Evolutionary conservation across 371 early-diverging fungal genomes (phyloP), one percentile per base, ranked within the genome.

Genomic region (Homolaphlyctis polyrhiza): DNA sequence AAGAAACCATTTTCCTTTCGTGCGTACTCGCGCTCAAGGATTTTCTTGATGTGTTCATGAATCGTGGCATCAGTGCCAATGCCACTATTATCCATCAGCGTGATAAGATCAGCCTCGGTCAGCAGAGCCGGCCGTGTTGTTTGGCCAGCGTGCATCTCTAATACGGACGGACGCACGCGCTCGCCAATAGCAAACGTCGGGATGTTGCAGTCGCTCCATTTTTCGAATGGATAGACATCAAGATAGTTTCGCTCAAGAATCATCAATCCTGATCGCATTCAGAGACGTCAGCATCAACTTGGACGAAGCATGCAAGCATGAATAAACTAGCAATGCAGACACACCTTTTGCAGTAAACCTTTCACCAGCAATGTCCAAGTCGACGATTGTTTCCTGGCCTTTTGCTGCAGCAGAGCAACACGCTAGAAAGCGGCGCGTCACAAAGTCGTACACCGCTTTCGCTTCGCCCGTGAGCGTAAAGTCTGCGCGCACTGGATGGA

Each of bases 1-100:
- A 98, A 89, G 35, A 80, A 81, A 35, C 78, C 82, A 1, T 72
- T 74, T 23, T 84, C 79, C 61, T 95, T 91, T 57, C 79, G 82
- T 0, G 87, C 91, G 74, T 99, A 99, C 45, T 91, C 85, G 47
- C 99, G 86, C 6, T 89, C 91, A 4, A 89, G 84, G 29, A 99
- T 91, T 64, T 90, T 98, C 65, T 96, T 92, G 67, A 99, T 99
- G 64, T 99, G 99, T 47, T 99, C 98, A 34, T 94, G 95, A 52
- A 99, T 99, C 0, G 99, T 99, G 0, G 99, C 99, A 75, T 99
- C 99, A 2, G 99, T 99, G 86, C 89, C 99, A 50, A 99, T 99
- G 30, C 97, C 97, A 68, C 95, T 91, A 73, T 91, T 89, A 73
- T 99, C 98, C 99, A 99, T 99, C 35, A 94, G 70, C 1, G 82